Conservation (phyloP, 352 stramenopile genomes). For the Sclerospora graminicola region DNA sequence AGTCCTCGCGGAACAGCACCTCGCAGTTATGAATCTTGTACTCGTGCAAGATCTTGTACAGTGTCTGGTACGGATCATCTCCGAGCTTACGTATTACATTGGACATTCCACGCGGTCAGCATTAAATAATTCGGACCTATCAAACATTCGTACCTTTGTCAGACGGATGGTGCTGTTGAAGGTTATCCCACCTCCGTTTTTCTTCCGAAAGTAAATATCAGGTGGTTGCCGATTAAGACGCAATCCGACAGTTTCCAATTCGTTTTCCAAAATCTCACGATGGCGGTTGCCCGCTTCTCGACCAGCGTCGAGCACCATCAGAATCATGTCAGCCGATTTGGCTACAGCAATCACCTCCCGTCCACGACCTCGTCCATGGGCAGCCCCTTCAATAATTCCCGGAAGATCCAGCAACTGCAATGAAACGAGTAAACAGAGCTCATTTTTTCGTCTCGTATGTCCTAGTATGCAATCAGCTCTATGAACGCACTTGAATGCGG, state of each 20-base stretch:
- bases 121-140: background rate
- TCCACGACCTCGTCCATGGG: constrained; percentile 94
- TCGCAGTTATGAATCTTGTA: constrained; percentile 98
- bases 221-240: constrained; percentile 95
- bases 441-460: background rate
- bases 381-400: constrained; percentile 99
- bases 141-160: constrained; percentile 72
- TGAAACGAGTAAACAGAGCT: background rate
- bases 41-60: constrained; percentile 89
- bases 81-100: constrained; percentile 37
- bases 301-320: constrained; percentile 98
- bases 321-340: constrained; percentile 97
- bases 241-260: constrained; percentile 97
- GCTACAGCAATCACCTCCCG: constrained; percentile 98
- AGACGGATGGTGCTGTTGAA: constrained; percentile 94
- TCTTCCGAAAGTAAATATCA: constrained; percentile 95
- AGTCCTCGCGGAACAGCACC: constrained; percentile 95
- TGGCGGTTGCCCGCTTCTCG: constrained; percentile 96
- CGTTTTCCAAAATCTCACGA: constrained; percentile 95
- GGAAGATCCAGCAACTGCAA: constrained; percentile 95
- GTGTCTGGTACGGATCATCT: constrained; percentile 81
- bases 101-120: background rate
- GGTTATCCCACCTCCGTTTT: constrained; percentile 91
- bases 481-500: constrained; percentile 85
- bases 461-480: background rate